phyloP scores from a whole-genome alignment of 2,329 filamentous ascomycete genomes.

The Aspergillus sp. region DNA sequence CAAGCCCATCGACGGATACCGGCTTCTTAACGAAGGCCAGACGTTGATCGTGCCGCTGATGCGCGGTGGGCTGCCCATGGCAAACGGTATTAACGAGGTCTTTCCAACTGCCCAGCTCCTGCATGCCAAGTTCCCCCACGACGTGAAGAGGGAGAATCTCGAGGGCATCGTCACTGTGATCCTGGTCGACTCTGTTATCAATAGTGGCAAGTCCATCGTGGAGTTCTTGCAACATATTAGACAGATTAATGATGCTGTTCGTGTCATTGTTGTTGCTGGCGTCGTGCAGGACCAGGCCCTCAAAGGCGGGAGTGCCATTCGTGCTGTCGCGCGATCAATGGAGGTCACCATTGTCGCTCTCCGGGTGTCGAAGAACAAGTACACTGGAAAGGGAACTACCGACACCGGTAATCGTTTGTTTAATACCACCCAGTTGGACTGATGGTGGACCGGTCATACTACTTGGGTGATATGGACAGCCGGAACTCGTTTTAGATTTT shows the following conservation, averaged over 20 bases:
- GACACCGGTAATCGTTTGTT: conserved; percentile 64
- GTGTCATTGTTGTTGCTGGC: conserved; percentile 58
- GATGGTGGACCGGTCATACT: too few species aligned
- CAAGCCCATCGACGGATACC: conserved; percentile 47
- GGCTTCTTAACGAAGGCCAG: conserved; percentile 49
- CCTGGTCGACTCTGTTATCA: conserved; percentile 64
- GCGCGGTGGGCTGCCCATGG: conserved; percentile 65
- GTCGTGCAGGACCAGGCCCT: conserved; percentile 53
- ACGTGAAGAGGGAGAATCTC: conserved; percentile 51
- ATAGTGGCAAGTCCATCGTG: conserved; percentile 55
- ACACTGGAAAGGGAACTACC: conserved; percentile 53
- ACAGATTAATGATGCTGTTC: conserved; percentile 38
- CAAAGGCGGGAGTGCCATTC: conserved; percentile 20
- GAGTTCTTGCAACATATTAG: conserved; percentile 55
- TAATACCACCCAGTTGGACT: conserved; percentile 46
- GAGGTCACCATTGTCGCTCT: conserved; percentile 53
- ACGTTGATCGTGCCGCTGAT: conserved; percentile 63
- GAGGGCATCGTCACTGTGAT: conserved; percentile 46
- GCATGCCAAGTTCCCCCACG: conserved; percentile 44
- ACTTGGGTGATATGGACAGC: too few species aligned
- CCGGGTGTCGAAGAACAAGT: conserved; percentile 59
- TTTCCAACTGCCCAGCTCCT: conserved; percentile 57
- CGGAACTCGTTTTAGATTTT: too few species aligned
- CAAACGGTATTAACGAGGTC: conserved; percentile 57
- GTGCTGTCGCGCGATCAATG: neutral